A percentile compares a stretch with the other conserved stretches of the same genome.
Evolutionary conservation across 2,329 filamentous ascomycete genomes (phyloP).

Genomic region (Fusarium anthophilum): DNA sequence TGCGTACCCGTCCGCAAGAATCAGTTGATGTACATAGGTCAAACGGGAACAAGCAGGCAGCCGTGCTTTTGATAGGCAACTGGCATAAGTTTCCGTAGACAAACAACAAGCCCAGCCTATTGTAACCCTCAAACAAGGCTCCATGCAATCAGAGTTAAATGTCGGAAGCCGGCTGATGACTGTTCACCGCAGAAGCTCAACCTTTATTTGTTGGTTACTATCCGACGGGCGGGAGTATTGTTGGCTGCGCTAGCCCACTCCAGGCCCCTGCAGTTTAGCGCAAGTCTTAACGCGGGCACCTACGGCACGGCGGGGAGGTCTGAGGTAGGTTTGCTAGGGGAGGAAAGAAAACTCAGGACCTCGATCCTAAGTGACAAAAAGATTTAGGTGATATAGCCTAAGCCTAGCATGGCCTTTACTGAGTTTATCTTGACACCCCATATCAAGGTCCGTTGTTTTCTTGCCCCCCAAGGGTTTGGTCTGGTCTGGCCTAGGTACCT

Average conservation of each 20-base stretch:
- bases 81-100: neutral
- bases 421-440: no score
- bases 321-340: neutral
- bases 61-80: neutral
- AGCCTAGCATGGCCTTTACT: no score
- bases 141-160: neutral
- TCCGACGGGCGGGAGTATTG: slow-evolving; percentile 1
- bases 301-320: slow-evolving; percentile 35
- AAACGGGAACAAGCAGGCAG: slow-evolving; percentile 3
- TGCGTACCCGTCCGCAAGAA: neutral
- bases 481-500: neutral
- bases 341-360: no score
- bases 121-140: neutral
- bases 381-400: no score
- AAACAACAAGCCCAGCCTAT: slow-evolving; percentile 1
- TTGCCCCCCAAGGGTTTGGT: neutral
- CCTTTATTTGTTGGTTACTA: slow-evolving; percentile 12
- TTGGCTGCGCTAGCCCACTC: slow-evolving; percentile 25
- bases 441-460: no score
- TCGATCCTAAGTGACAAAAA: no score
- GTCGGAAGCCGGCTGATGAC: slow-evolving; percentile 31
- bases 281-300: slow-evolving; percentile 15
- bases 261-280: slow-evolving; percentile 27
- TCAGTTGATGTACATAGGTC: neutral
- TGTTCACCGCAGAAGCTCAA: slow-evolving; percentile 1